These are phyloP conservation scores for Fusarium incarnatum DNA, from an alignment of 2,329 filamentous ascomycete genomes.

Conservation along the genomic window DNA sequence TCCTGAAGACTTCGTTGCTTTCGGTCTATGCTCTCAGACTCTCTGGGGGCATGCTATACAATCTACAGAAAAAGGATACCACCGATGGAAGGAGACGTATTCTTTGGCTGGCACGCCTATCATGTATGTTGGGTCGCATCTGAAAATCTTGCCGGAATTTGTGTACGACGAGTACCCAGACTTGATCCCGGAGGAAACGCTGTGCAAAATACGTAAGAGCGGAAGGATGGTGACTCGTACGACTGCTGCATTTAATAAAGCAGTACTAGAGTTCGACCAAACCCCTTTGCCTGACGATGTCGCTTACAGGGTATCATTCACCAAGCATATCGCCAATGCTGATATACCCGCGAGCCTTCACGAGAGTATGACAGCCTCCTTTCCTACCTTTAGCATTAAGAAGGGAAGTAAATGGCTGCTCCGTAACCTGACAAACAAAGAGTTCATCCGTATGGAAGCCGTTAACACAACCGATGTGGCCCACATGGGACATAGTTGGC, in stretches of 20 bases:
- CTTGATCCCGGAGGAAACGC: accelerated
- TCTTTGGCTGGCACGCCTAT: slow-evolving; percentile 26
- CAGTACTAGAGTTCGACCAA: not conserved
- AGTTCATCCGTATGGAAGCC: slow-evolving; percentile 27
- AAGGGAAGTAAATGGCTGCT: slow-evolving; percentile 16
- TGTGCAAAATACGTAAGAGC: not conserved
- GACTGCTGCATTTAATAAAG: not conserved
- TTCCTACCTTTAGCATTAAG: not conserved
- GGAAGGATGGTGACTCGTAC: not conserved
- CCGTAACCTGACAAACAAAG: slow-evolving; percentile 7
- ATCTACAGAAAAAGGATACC: not conserved
- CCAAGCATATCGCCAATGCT: not conserved
- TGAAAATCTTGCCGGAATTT: not conserved
- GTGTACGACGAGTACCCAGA: not conserved
- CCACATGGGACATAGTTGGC: not conserved
- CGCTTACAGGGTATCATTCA: not conserved
- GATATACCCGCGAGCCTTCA: not conserved
- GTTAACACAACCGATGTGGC: not conserved
- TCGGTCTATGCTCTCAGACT: slow-evolving; percentile 9
- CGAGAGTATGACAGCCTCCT: not conserved
- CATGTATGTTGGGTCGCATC: not conserved
- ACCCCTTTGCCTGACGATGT: not conserved
- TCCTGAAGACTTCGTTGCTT: not conserved
- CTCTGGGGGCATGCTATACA: not conserved
- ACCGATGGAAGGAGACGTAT: slow-evolving; percentile 2